Evolutionary conservation across 257 asterid species (phyloP).

Genomic region (Solanum peruvianum): DNA sequence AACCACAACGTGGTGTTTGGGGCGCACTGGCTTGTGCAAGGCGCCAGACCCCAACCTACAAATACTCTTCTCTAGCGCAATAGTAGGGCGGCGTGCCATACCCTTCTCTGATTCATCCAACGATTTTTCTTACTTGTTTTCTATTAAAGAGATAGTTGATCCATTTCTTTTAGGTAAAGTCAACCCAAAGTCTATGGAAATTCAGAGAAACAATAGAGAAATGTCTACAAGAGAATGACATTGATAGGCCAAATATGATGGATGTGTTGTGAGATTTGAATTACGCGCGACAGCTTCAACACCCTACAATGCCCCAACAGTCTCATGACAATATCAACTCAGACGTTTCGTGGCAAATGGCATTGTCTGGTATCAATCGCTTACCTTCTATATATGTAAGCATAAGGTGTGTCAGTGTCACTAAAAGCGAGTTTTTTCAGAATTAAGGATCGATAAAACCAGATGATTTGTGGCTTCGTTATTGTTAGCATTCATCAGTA

Average conservation of each 20-base stretch:
- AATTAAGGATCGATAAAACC: conserved; percentile 18
- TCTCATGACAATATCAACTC: conserved; percentile 24
- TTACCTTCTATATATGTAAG: conserved; percentile 18
- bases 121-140: too few species aligned
- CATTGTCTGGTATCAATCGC: conserved; percentile 8
- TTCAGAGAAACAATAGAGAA: conserved; percentile 36
- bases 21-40: too few species aligned
- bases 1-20: too few species aligned
- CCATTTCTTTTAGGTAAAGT: conserved; percentile 35
- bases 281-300: conserved; percentile 33
- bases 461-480: conserved; percentile 9
- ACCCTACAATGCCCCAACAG: conserved; percentile 2
- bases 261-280: conserved; percentile 61
- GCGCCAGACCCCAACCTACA: too few species aligned
- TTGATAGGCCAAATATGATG: conserved; percentile 42
- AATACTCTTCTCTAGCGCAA: too few species aligned
- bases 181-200: conserved; percentile 24
- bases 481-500: background rate
- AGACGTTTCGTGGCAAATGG: conserved; percentile 23
- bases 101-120: too few species aligned
- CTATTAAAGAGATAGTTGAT: conserved; percentile 22
- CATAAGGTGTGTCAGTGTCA: background rate
- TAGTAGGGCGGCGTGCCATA: too few species aligned
- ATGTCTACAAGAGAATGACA: conserved; percentile 30
- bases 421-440: conserved; percentile 26